These are phyloP conservation scores for Chlamydomonas asymmetrica DNA, from an alignment of 139 green algal species.

Conservation along the genomic window DNA sequence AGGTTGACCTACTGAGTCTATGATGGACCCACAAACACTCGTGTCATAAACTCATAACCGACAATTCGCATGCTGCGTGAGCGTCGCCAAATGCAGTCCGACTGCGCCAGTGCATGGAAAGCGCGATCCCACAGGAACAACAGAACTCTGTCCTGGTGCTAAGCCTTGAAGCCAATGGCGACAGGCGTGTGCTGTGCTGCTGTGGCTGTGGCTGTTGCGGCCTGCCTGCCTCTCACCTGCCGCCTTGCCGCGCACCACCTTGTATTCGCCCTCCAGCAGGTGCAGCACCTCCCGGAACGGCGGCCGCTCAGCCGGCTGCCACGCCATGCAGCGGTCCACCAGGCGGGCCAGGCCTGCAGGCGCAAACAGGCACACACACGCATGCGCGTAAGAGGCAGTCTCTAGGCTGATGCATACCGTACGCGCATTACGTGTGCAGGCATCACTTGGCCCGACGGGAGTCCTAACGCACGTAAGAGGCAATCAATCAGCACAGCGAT, in stretches of 20 bases:
- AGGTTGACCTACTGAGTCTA: no score
- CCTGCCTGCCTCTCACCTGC: constrained; percentile 26
- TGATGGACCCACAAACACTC: no score
- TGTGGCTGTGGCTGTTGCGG: neutral
- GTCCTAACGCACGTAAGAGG: no score
- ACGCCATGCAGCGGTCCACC: constrained; percentile 42
- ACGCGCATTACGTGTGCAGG: no score
- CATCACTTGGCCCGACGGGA: no score
- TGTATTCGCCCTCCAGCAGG: constrained; percentile 54
- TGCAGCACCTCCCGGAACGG: constrained; percentile 54
- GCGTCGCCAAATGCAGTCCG: neutral
- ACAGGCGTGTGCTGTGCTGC: neutral
- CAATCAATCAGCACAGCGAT: no score
- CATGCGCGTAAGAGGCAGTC: no score
- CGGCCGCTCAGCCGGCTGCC: constrained; percentile 37
- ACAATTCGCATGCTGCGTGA: no score
- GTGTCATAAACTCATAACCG: no score
- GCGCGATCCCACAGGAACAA: neutral
- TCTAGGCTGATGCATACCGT: no score
- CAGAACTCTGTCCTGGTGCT: neutral
- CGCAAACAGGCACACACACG: neutral
- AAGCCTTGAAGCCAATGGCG: neutral
- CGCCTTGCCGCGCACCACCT: constrained; percentile 31
- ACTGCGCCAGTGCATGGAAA: neutral
- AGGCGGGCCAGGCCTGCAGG: constrained; percentile 27